Base-by-base conservation (phyloP, 306 rosid species). In the Malus domestica region DNA sequence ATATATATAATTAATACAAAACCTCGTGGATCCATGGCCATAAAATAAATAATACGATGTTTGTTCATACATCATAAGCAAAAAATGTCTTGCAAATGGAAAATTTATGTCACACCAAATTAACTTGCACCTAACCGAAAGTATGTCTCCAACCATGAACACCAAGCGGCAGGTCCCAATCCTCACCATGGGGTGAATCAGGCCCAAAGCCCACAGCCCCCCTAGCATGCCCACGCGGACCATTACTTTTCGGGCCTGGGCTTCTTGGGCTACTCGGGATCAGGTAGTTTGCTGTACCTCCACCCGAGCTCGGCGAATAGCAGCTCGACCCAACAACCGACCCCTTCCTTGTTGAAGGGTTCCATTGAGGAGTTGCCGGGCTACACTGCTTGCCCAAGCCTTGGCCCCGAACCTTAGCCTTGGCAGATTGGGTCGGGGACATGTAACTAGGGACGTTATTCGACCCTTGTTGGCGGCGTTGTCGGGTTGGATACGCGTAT, bases 351-450 rank as follows among this genome's bases (percentile, higher is more conserved):
- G 84, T 79, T 4, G 96, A 79, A 0, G 82, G 67, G 82, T 88
- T 92, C 97, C 97, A 92, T 1, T 78, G 79, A 27, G 90, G 89
- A 76, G 81, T 86, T 73, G 72, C 23, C 2, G 86, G 85, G 70
- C 76, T 81, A 8, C 81, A 86, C 4, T 81, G 87, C 86, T 81
- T 90, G 10, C 62, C 6, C 2, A 62, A 45, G 63, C 91, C 89
- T 60, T 76, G 93, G 23, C n/a, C 54, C 54, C 87, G 68, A 14
- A 78, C 81, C 88, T 95, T 95, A 81, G 99, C 99, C 88, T 87
- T 92, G 30, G 97, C 96, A n/a, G 97, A 92, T 23, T 90, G 70
- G 40, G 99, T 95, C 3, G 92, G 90, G 38, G 97, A 91, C 99
- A 95, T 95, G 74, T 95, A 95, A 79, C 99, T 89, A 2, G 96